These are phyloP conservation scores for Zygosaccharomyces lentus DNA, from an alignment of 805 yeast species.

Conservation along the genomic window DNA sequence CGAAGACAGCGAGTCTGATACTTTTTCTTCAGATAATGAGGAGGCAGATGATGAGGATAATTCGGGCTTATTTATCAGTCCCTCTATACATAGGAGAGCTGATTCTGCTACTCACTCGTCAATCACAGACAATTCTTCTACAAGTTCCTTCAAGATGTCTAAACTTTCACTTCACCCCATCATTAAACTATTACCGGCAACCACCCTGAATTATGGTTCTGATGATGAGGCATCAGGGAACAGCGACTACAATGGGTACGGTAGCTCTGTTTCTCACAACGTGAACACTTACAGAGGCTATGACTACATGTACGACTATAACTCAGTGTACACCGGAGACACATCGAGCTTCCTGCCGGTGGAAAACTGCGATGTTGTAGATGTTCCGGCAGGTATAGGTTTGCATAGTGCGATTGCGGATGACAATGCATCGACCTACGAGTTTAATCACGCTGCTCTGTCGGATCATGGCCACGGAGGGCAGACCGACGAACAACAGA, in stretches of 20 bases:
- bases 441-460: slow-evolving; percentile 15
- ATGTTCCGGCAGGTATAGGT: slow-evolving; percentile 35
- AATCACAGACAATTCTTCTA: slow-evolving; percentile 26
- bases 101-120: slow-evolving; percentile 27
- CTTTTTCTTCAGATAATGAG: slow-evolving; percentile 18
- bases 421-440: slow-evolving; percentile 16
- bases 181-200: slow-evolving; percentile 79
- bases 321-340: slow-evolving; percentile 63
- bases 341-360: slow-evolving; percentile 35
- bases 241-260: slow-evolving; percentile 38
- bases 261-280: slow-evolving; percentile 64
- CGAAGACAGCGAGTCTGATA: slow-evolving; percentile 1
- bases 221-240: slow-evolving; percentile 52
- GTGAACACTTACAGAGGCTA: slow-evolving; percentile 69
- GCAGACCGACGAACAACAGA: slow-evolving; percentile 1
- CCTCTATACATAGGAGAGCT: slow-evolving; percentile 30
- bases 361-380: slow-evolving; percentile 35
- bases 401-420: slow-evolving; percentile 33
- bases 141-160: slow-evolving; percentile 17
- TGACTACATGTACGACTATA: slow-evolving; percentile 75
- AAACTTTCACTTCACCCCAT: slow-evolving; percentile 40
- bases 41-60: slow-evolving; percentile 34
- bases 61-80: slow-evolving; percentile 34
- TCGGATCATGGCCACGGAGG: not conserved
- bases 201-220: slow-evolving; percentile 74